Percentiles rank a stretch among this genome's conserved stretches.
These are phyloP conservation scores for Cercospora nicotianae DNA, from an alignment of 2,329 filamentous ascomycete species.

Conservation along the genomic window DNA sequence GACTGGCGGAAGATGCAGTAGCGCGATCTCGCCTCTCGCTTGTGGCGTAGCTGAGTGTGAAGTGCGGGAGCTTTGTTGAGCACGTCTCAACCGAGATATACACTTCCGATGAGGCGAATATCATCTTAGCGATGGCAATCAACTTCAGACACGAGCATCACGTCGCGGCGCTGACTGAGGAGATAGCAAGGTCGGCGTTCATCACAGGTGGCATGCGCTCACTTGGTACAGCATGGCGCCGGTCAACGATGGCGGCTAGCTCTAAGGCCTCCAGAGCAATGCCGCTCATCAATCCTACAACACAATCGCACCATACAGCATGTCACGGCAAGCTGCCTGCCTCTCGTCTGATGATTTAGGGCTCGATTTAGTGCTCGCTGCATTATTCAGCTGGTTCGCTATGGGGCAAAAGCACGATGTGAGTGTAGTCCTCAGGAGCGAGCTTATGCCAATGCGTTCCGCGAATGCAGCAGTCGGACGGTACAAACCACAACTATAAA, in stretches of 20 bases:
- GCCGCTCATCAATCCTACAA: not conserved
- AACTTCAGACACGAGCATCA: not conserved
- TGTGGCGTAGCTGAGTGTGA: constrained; percentile 2
- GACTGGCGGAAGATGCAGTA: constrained; percentile 6
- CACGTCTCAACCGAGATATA: constrained; percentile 2
- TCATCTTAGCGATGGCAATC: not conserved
- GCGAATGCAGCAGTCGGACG: not conserved
- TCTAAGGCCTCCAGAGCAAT: not conserved
- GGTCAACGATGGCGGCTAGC: not conserved
- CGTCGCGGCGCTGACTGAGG: not conserved
- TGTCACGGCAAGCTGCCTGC: not conserved
- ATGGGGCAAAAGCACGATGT: not conserved
- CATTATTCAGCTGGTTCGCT: not conserved
- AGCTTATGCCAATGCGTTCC: not conserved
- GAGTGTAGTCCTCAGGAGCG: not conserved
- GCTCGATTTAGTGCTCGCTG: not conserved
- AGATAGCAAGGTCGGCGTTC: not conserved
- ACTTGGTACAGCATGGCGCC: not conserved
- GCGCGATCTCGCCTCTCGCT: constrained; percentile 6
- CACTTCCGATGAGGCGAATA: not conserved
- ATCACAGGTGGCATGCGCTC: not conserved
- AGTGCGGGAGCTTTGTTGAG: constrained; percentile 10
- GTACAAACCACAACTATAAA: not conserved
- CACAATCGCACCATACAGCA: not conserved
- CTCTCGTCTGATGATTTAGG: not conserved